phyloP scores from a whole-genome alignment of 2,329 filamentous ascomycete species.

The Ceratocystis papillata region DNA sequence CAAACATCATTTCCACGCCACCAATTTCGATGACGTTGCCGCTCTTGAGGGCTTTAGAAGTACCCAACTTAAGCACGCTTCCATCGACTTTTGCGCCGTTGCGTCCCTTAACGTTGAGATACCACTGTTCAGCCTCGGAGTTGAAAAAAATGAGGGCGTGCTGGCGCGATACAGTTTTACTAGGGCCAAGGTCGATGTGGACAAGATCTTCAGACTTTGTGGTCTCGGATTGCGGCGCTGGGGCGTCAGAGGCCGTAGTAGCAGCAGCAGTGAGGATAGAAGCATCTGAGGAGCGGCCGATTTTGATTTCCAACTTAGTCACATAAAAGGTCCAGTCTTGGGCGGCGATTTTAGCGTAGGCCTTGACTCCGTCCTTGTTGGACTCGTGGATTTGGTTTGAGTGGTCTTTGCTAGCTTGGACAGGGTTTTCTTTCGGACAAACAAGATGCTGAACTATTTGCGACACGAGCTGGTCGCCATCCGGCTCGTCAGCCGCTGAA shows the following conservation, averaged over 20 bases:
- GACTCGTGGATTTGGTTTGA: conserved; percentile 53
- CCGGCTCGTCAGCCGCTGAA: conserved; percentile 34
- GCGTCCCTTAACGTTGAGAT: conserved; percentile 74
- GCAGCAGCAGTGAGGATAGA: conserved; percentile 33
- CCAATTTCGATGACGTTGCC: conserved; percentile 87
- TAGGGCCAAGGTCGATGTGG: conserved; percentile 80
- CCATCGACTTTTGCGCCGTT: conserved; percentile 86
- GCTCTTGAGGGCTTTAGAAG: conserved; percentile 58
- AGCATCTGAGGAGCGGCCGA: conserved; percentile 47
- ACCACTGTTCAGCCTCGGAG: conserved; percentile 61
- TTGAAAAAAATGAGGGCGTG: conserved; percentile 69
- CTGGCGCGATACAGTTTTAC: conserved; percentile 67
- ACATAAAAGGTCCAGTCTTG: conserved; percentile 79
- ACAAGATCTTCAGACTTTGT: conserved; percentile 42
- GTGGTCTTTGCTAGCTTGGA: conserved; percentile 52
- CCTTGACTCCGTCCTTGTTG: conserved; percentile 52
- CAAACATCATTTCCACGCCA: conserved; percentile 96
- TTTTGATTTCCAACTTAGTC: conserved; percentile 61
- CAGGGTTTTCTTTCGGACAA: conserved; percentile 35
- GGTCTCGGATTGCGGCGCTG: not conserved
- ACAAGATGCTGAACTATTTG: conserved; percentile 45
- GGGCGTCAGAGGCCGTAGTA: not conserved
- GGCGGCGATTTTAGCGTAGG: conserved; percentile 73
- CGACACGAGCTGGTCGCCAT: conserved; percentile 47
- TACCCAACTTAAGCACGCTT: conserved; percentile 52